Percentiles rank a stretch among this genome's conserved stretches.
Evolutionary conservation across 2,329 filamentous ascomycete species (phyloP).

Genomic region (Ploettnerulaceae sp.): DNA sequence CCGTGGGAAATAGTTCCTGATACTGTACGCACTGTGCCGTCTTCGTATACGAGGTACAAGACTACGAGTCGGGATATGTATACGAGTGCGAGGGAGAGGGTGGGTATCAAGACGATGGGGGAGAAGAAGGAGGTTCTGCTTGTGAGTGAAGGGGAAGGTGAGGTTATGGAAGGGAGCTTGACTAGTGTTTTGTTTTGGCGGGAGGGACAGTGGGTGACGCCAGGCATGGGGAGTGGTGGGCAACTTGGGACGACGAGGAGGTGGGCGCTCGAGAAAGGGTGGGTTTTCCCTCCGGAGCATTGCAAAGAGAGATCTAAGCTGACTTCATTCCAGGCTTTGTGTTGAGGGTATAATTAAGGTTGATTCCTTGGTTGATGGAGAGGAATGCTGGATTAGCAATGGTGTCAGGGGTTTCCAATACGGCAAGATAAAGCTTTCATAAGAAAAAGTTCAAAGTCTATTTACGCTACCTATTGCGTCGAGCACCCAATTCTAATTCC

Average conservation of each 20-base stretch:
- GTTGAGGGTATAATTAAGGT: conserved; percentile 58
- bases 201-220: conserved; percentile 71
- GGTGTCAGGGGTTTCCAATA: conserved; percentile 73
- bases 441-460: not conserved
- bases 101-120: conserved; percentile 43
- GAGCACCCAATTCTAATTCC: not conserved
- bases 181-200: conserved; percentile 81
- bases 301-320: not conserved
- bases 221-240: conserved; percentile 69
- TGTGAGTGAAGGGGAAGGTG: conserved; percentile 52
- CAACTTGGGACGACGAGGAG: conserved; percentile 77
- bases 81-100: conserved; percentile 60
- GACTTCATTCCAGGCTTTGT: conserved; percentile 47
- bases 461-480: not conserved
- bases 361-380: conserved; percentile 60
- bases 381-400: conserved; percentile 85
- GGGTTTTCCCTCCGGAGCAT: conserved; percentile 35
- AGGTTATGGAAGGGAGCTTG: conserved; percentile 80
- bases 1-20: conserved; percentile 51
- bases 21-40: conserved; percentile 43
- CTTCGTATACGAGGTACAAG: conserved; percentile 77
- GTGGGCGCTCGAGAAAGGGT: conserved; percentile 71
- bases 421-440: conserved; percentile 35
- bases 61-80: conserved; percentile 74
- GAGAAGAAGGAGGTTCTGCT: conserved; percentile 69